These are phyloP conservation scores for Phytopythium sindhum DNA, from an alignment of 352 stramenopile species.

Conservation along the genomic window DNA sequence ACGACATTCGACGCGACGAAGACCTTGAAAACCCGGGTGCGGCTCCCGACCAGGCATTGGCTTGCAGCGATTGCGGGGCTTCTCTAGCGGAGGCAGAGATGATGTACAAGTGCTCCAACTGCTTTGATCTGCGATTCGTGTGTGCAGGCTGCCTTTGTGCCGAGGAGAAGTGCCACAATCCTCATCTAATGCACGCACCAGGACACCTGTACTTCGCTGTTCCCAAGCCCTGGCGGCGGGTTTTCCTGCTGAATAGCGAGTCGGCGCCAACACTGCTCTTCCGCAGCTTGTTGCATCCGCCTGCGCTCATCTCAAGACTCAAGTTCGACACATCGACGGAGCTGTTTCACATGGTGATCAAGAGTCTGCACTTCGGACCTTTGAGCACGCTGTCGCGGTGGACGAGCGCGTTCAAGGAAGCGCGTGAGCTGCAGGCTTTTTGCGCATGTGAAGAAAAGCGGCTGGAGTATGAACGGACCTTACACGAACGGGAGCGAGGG, in stretches of 20 bases:
- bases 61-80: slow-evolving; percentile 31
- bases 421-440: slow-evolving; percentile 60
- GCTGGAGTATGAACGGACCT: slow-evolving; percentile 30
- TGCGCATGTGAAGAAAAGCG: slow-evolving; percentile 59
- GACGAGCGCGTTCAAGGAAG: slow-evolving; percentile 49
- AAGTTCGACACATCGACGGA: slow-evolving; percentile 49
- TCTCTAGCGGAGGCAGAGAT: slow-evolving; percentile 30
- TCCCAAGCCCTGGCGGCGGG: slow-evolving; percentile 35
- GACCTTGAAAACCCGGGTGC: slow-evolving; percentile 5
- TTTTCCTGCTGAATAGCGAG: slow-evolving; percentile 20
- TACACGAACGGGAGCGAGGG: background rate
- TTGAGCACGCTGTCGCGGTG: slow-evolving; percentile 53
- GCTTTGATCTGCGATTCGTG: slow-evolving; percentile 42
- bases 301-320: slow-evolving; percentile 53
- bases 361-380: slow-evolving; percentile 62
- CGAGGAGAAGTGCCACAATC: slow-evolving; percentile 51
- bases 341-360: slow-evolving; percentile 63
- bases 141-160: slow-evolving; percentile 38
- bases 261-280: slow-evolving; percentile 26
- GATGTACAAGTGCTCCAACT: slow-evolving; percentile 67
- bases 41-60: background rate
- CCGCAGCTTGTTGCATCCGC: slow-evolving; percentile 39
- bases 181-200: slow-evolving; percentile 47
- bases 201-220: slow-evolving; percentile 71
- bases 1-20: slow-evolving; percentile 9